These are phyloP conservation scores for Barnettozyma wickerhamii DNA, from an alignment of 805 yeast species.

Conservation along the genomic window DNA sequence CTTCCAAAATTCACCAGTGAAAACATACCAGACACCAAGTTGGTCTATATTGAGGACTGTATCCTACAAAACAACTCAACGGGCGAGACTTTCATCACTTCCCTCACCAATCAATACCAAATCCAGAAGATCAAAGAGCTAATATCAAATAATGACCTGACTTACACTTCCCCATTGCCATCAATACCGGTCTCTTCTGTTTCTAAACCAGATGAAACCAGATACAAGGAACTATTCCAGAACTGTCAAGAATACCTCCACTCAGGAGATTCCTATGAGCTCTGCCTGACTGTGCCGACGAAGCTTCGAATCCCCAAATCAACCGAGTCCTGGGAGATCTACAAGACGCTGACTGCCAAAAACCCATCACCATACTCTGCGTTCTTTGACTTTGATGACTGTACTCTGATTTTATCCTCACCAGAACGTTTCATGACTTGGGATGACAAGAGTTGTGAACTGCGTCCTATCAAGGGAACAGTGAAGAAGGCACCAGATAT, in stretches of 20 bases:
- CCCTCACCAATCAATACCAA: conserved; percentile 30
- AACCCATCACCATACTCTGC: conserved; percentile 96
- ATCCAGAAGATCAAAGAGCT: conserved; percentile 22
- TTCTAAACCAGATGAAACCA: conserved; percentile 45
- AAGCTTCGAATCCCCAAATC: conserved; percentile 45
- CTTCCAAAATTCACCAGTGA: conserved; percentile 35
- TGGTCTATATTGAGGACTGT: conserved; percentile 65
- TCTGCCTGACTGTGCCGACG: conserved; percentile 82
- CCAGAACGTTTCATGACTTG: conserved; percentile 93
- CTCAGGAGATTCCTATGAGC: conserved; percentile 89
- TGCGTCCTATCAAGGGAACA: conserved; percentile 96
- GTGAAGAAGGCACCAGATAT: conserved; percentile 61
- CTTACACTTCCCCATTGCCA: background rate
- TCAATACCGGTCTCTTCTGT: conserved; percentile 26
- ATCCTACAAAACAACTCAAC: conserved; percentile 49
- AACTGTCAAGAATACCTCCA: conserved; percentile 63
- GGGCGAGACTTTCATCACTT: conserved; percentile 45
- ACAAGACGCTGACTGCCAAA: conserved; percentile 59
- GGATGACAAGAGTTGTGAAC: conserved; percentile 57
- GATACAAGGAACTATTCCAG: conserved; percentile 52
- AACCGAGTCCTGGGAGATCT: conserved; percentile 71
- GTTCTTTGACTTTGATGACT: conserved; percentile 63
- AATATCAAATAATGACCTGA: background rate
- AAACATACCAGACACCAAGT: conserved; percentile 65
- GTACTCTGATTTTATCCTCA: conserved; percentile 70